Evolutionary conservation across 192 early-diverging fungal species (phyloP), one percentile per base, ranked within the genome.

Genomic region (Oehlia diaphana): DNA sequence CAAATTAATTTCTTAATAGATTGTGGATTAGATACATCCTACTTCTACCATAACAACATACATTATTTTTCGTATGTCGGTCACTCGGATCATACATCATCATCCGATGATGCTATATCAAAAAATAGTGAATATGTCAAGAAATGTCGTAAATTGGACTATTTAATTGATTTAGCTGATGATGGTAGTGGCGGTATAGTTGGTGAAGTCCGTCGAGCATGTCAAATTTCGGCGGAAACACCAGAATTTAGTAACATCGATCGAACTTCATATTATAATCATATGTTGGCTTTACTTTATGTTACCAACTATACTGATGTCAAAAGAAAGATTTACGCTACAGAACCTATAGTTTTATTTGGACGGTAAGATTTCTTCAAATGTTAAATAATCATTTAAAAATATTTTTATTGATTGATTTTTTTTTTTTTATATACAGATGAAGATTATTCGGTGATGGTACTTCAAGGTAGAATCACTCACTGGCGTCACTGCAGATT

Each of bases 241-340:
- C 83, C 86, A 31, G 87, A 88, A 63, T 86, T 89, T 76, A 83
- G 80, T 73, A 83, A 87, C 13, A 82, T 95, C 14, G 92, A 92
- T 84, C 86, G 92, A 80, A 87, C 84, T 65, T 92, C 76, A 87
- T 97, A 23, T 82, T 89, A 88, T 80, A 92, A 37, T 72, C 89
- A 93, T 70, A 91, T 93, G 86, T 83, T 91, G 28, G 90, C 92
- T 64, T 83, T 97, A 33, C 95, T 94, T 19, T 97, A 88, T 81
- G 83, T 96, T 39, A 95, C 94, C 4, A 94, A 95, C 58, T 95
- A 93, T 85, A 89, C 92, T 1, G 91, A 88, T 28, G 95, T 95
- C 81, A 85, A 89, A 37, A 94, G 94, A 3, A 88, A 85, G 9
- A 90, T 96, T 4, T 91, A 90, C 84, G 93, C 92, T 5, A 95